Conservation (phyloP, 1,284 basidiomycete species). For the Schizopora paradoxa region DNA sequence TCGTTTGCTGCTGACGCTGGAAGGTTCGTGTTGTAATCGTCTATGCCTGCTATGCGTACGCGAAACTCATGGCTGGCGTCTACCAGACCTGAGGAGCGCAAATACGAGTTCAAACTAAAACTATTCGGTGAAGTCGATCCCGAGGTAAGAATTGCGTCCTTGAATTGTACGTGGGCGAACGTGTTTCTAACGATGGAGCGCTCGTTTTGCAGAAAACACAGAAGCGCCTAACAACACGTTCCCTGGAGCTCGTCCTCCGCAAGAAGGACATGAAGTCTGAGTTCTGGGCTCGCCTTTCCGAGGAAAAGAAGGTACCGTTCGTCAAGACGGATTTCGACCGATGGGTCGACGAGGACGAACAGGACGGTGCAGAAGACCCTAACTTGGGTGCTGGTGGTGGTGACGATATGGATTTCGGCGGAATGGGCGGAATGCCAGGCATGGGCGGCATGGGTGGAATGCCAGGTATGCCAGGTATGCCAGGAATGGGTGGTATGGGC, state of each 20-base stretch:
- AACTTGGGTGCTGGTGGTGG: conserved; percentile 29
- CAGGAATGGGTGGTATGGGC: conserved; percentile 42
- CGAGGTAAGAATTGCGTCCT: conserved; percentile 47
- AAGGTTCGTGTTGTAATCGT: conserved; percentile 45
- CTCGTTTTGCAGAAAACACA: conserved; percentile 50
- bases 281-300: conserved; percentile 88
- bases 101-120: conserved; percentile 70
- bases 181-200: neutral
- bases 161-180: neutral
- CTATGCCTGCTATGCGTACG: neutral
- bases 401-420: conserved; percentile 40
- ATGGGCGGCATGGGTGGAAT: conserved; percentile 46
- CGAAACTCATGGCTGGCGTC: neutral
- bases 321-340: conserved; percentile 90
- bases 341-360: conserved; percentile 96
- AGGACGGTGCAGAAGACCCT: conserved; percentile 70
- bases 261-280: conserved; percentile 76
- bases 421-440: conserved; percentile 33
- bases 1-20: conserved; percentile 69
- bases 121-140: conserved; percentile 70
- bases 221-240: conserved; percentile 59
- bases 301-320: conserved; percentile 79
- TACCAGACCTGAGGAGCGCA: conserved; percentile 38
- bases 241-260: conserved; percentile 61
- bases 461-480: conserved; percentile 40